Conservation (phyloP, 441 rosid genomes). For the Syzygium malaccense region DNA sequence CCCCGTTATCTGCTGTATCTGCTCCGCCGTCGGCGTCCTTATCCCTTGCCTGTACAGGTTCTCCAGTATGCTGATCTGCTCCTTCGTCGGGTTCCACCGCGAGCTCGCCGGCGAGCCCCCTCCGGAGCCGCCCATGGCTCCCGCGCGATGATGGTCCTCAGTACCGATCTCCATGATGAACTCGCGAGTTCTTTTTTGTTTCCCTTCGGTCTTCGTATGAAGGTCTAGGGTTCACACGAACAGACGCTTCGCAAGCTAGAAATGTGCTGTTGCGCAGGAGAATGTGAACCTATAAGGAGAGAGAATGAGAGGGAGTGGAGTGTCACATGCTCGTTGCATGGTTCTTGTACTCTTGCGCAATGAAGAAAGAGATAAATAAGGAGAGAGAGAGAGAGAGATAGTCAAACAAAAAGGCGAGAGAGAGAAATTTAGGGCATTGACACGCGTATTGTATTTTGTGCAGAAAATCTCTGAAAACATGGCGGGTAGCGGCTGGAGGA, state of each 20-base stretch:
- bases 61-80: constrained; percentile 74
- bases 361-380: constrained; percentile 4
- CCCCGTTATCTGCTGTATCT: constrained; percentile 76
- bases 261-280: not conserved
- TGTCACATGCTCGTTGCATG: not conserved
- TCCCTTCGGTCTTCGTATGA: not conserved
- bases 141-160: constrained; percentile 15
- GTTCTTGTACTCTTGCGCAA: not conserved
- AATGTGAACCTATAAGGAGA: not conserved
- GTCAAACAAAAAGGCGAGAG: not conserved
- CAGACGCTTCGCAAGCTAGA: not conserved
- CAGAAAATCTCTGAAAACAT: constrained; percentile 86
- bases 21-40: constrained; percentile 81
- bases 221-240: not conserved
- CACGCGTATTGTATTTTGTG: constrained; percentile 95
- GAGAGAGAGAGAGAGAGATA: constrained; percentile 4
- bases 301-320: not conserved
- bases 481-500: constrained; percentile 54
- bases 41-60: constrained; percentile 64
- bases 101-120: constrained; percentile 22
- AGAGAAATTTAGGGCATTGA: constrained; percentile 22
- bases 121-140: constrained; percentile 10
- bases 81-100: constrained; percentile 93
- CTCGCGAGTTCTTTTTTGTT: not conserved
- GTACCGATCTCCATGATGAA: not conserved